Evolutionary conservation across 2,329 filamentous ascomycete species (phyloP).

Genomic region (Penicillium sp.): DNA sequence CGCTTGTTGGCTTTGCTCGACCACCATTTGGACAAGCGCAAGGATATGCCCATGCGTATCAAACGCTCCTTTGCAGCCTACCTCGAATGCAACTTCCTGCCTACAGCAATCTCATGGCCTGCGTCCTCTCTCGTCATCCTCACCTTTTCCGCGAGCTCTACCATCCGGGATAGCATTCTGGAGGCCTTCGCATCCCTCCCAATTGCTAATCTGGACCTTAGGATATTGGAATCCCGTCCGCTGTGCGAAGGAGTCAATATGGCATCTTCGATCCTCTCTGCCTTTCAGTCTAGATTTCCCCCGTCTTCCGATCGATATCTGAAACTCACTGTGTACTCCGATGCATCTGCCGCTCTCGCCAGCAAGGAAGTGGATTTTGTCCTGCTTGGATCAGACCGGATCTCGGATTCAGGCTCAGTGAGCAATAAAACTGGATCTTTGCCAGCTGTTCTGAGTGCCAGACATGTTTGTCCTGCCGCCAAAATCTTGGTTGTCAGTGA

Average conservation of each 20-base stretch:
- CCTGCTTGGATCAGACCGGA: slow-evolving; percentile 64
- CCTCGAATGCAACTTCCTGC: slow-evolving; percentile 21
- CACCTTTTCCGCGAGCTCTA: slow-evolving; percentile 64
- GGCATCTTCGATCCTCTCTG: slow-evolving; percentile 43
- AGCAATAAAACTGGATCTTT: slow-evolving; percentile 68
- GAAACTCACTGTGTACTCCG: slow-evolving; percentile 56
- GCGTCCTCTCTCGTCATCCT: slow-evolving; percentile 50
- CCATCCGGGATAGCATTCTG: slow-evolving; percentile 54
- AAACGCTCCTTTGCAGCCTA: slow-evolving; percentile 29
- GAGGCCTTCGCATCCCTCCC: slow-evolving; percentile 40
- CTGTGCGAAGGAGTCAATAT: slow-evolving; percentile 64
- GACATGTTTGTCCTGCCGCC: slow-evolving; percentile 47
- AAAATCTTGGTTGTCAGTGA: slow-evolving; percentile 60
- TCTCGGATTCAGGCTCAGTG: slow-evolving; percentile 58
- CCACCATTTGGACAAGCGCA: slow-evolving; percentile 25
- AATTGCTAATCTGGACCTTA: slow-evolving; percentile 51
- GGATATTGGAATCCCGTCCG: slow-evolving; percentile 66
- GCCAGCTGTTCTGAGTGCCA: slow-evolving; percentile 57
- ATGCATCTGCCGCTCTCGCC: slow-evolving; percentile 60
- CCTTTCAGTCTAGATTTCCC: slow-evolving; percentile 24
- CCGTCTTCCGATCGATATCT: slow-evolving; percentile 25
- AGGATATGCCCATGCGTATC: slow-evolving; percentile 24
- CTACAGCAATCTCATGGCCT: background rate
- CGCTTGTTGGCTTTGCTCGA: slow-evolving; percentile 29
- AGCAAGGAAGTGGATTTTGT: slow-evolving; percentile 56